phyloP scores from a whole-genome alignment of 75 land plant species.

The Cupressus sempervirens region DNA sequence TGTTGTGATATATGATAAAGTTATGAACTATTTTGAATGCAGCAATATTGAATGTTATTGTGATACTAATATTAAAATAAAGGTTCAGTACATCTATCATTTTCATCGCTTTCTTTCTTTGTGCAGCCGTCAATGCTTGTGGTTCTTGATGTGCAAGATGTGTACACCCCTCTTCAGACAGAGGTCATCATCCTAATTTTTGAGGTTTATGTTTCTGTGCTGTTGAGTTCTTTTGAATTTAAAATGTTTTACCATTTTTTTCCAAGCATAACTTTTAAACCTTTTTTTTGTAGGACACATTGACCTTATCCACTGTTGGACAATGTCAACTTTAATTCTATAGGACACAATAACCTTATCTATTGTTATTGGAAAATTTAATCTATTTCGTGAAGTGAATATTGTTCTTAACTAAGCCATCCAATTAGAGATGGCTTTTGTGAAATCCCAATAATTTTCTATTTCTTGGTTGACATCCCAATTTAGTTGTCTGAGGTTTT shows the following conservation, averaged over 20 bases:
- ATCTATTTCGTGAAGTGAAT: background rate
- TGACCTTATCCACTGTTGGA: background rate
- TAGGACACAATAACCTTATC: background rate
- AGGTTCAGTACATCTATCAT: background rate
- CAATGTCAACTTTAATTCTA: background rate
- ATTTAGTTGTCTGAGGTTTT: too few species aligned
- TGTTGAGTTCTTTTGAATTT: background rate
- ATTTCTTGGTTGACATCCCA: background rate
- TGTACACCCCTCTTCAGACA: constrained; percentile 83
- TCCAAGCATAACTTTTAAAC: background rate
- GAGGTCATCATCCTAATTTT: constrained; percentile 77
- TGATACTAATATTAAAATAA: background rate
- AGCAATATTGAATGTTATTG: background rate
- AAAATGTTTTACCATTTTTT: background rate
- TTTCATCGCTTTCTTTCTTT: background rate
- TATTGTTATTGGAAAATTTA: background rate
- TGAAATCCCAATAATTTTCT: background rate
- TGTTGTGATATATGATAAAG: background rate
- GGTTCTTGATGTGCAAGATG: constrained; percentile 96
- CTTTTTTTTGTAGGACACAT: background rate
- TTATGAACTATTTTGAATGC: background rate
- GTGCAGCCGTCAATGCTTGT: constrained; percentile 97
- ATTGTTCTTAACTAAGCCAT: background rate
- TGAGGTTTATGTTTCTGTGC: constrained; percentile 52
- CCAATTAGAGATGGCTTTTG: background rate